These are phyloP conservation scores for Psophocarpus tetragonolobus DNA, from an alignment of 306 rosid genomes.

Conservation along the genomic window DNA sequence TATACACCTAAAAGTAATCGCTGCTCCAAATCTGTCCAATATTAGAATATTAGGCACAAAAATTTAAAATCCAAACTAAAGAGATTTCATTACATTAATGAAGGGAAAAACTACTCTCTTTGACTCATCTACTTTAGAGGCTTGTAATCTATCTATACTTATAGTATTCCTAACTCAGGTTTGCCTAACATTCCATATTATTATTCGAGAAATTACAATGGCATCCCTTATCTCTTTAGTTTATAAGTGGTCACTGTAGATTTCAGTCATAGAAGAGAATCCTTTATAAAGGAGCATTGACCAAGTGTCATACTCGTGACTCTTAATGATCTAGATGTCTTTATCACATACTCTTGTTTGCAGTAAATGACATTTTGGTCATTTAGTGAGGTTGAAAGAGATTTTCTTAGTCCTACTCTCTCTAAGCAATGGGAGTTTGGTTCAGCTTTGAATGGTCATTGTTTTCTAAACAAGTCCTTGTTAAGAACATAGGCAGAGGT, in stretches of 20 bases:
- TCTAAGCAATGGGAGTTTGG: not conserved
- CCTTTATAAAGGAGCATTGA: not conserved
- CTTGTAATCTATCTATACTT: not conserved
- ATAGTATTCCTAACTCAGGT: not conserved
- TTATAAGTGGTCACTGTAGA: not conserved
- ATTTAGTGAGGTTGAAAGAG: not conserved
- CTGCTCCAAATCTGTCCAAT: too few species aligned
- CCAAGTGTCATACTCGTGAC: slow-evolving; percentile 2
- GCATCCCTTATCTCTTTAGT: not conserved
- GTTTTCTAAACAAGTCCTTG: not conserved
- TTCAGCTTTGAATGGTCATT: not conserved
- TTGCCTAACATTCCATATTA: not conserved
- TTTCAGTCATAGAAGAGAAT: not conserved
- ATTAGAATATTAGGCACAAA: too few species aligned
- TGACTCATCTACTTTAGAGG: not conserved
- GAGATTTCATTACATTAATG: not conserved
- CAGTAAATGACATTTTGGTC: not conserved
- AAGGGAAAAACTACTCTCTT: not conserved
- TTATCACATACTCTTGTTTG: not conserved
- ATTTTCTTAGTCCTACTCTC: not conserved
- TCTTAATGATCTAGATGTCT: not conserved
- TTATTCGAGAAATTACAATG: not conserved
- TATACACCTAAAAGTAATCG: too few species aligned
- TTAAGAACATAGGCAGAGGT: not conserved
- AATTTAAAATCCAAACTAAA: too few species aligned